Evolutionary conservation across 2,329 filamentous ascomycete species (phyloP).

Genomic region (Ophiosphaerella korrae): DNA sequence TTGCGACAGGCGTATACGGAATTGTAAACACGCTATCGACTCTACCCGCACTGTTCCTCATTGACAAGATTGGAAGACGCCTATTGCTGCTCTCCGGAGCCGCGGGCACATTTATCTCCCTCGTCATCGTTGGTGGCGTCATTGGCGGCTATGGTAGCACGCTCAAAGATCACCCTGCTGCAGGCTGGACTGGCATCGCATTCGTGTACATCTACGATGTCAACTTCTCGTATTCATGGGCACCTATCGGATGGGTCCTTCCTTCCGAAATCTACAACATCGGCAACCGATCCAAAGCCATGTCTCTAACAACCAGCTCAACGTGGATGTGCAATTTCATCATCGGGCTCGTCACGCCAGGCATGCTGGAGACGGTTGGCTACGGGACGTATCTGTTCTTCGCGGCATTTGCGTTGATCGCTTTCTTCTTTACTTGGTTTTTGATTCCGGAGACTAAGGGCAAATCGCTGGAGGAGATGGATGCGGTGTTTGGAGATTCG

Average conservation of each 20-base stretch:
- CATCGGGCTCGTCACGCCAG: constrained; percentile 71
- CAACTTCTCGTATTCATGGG: constrained; percentile 68
- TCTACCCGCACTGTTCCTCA: constrained; percentile 68
- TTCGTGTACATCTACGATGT: constrained; percentile 66
- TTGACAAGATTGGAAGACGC: constrained; percentile 68
- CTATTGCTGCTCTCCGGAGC: constrained; percentile 67
- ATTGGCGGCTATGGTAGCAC: constrained; percentile 64
- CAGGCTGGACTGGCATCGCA: constrained; percentile 70
- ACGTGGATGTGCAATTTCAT: constrained; percentile 83
- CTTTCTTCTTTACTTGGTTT: constrained; percentile 55
- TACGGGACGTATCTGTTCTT: constrained; percentile 58
- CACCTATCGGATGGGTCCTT: constrained; percentile 74
- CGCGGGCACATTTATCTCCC: constrained; percentile 71
- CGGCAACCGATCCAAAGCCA: constrained; percentile 70
- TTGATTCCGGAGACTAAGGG: constrained; percentile 76
- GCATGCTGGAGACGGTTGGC: constrained; percentile 68
- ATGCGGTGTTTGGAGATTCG: constrained; percentile 83
- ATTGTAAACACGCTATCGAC: constrained; percentile 63
- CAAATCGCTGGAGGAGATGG: constrained; percentile 77
- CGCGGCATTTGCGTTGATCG: constrained; percentile 55
- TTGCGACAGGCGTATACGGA: constrained; percentile 71
- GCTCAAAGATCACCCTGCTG: constrained; percentile 62
- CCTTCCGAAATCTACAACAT: constrained; percentile 76
- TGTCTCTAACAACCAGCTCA: constrained; percentile 69
- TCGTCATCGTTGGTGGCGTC: constrained; percentile 73